phyloP scores from a whole-genome alignment of 768 basidiomycete species.

The Trametes gibbosa region DNA sequence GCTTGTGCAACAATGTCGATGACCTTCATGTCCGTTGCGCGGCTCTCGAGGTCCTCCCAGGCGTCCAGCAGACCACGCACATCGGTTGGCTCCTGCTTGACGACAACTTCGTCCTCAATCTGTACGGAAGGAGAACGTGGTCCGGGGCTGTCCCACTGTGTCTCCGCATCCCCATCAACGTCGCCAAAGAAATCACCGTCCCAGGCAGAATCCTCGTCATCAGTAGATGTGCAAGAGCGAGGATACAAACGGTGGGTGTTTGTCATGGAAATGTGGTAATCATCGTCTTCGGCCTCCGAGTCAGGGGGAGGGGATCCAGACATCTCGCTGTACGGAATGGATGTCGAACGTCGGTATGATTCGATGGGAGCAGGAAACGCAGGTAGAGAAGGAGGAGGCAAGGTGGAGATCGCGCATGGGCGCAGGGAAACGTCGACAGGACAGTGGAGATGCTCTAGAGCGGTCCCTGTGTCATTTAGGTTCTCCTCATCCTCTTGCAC shows the following conservation, averaged over 20 bases:
- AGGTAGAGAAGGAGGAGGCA: constrained; percentile 30
- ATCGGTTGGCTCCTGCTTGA: constrained; percentile 63
- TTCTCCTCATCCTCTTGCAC: constrained; percentile 40
- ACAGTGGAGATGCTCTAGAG: constrained; percentile 47
- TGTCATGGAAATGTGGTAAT: constrained; percentile 36
- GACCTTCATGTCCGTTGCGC: constrained; percentile 34
- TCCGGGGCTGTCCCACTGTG: constrained; percentile 59
- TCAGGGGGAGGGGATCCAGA: constrained; percentile 65
- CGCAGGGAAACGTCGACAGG: constrained; percentile 56
- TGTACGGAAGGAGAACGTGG: constrained; percentile 62
- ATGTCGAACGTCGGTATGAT: constrained; percentile 52
- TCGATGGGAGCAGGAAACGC: constrained; percentile 14
- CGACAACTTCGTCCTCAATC: constrained; percentile 31
- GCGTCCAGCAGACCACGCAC: constrained; percentile 64
- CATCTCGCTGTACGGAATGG: constrained; percentile 52
- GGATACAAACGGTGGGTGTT: constrained; percentile 34
- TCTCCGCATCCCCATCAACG: constrained; percentile 53
- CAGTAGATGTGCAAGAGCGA: constrained; percentile 21
- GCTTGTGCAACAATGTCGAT: constrained; percentile 43
- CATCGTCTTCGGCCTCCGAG: constrained; percentile 61
- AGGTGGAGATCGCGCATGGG: constrained; percentile 43
- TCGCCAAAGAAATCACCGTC: constrained; percentile 45
- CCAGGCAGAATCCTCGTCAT: constrained; percentile 30
- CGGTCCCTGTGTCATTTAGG: background rate
- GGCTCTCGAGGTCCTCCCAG: constrained; percentile 64